Base-by-base conservation (phyloP, 2,329 filamentous ascomycete species). In the Leptographium galeiforme region DNA sequence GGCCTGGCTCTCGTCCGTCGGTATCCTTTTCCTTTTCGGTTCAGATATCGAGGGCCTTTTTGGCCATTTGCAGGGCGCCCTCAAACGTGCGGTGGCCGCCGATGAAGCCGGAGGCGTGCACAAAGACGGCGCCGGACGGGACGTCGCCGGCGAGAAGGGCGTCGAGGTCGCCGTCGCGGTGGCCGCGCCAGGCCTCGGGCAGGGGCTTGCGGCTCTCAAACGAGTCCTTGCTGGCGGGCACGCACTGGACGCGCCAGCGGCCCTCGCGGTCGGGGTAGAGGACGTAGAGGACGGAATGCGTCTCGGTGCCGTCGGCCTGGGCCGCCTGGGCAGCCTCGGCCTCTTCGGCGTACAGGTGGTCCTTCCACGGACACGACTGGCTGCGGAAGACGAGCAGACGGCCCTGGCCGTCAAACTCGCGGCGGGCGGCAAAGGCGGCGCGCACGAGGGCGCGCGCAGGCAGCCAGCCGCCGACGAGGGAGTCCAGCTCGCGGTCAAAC, bases 41-140 rank as follows among this genome's bases (percentile, higher is more conserved):
- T 57, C 62, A 72, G 53, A 67, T 61, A 40, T 70, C 78, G 57
- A 88, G 70, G 2, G 86, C 85, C 74, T 86, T 88, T 67, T 77
- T 70, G 6, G 90, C 89, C 89, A 97, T 95, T 55, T 82, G 81
- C 66, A 88, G 78, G 32, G 82, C 90, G 34, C 93, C 93, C 57
- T 95, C 88, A 63, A 87, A 93, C 0, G 86, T 94, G 75, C 87
- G 85, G 70, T 96, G 94, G 2, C 93, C 93, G 18, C 93, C 93
- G 64, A 97, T 97, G 71, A 98, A 98, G 33, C 93, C 93, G 52
- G 85, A 84, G 4, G 90, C 90, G 66, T 98, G 93, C 34, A 96
- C 86, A 66, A 98, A 98, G 33, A 98, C 84, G 57, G 87, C 84
- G 8, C 90, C 88, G 6, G 74, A 72, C 33, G 89, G 75, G 19